Evolutionary conservation across 2,329 filamentous ascomycete genomes (phyloP), one percentile per base, ranked within the genome.

Genomic region (Aureobasidium melanogenum): DNA sequence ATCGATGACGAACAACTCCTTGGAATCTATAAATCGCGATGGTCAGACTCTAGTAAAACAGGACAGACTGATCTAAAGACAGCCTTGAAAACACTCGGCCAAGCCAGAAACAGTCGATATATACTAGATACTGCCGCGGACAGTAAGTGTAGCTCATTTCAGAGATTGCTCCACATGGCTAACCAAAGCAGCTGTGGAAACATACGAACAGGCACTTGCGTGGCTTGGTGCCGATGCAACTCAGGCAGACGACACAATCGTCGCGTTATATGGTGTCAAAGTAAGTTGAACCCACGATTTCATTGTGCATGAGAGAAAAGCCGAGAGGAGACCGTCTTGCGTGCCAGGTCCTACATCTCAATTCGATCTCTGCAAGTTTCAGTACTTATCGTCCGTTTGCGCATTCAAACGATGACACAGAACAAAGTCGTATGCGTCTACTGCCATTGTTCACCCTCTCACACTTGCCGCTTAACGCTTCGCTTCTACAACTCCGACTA

Each of bases 201-300:
- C 80, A n/a, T 81, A 83, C 60, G 79, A 84, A 48, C 83, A 88
- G 68, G 87, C 87, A 1, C 75, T 87, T 34, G 74, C 80, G 14
- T 88, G 82, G 74, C 76, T 89, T 14, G 82, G 79, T 8, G 80
- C 83, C 12, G 74, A 77, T 56, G 70, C 72, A 30, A 72, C 69
- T 6, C 67, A 67, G 10, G 67, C 77, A 2, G 84, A 87, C 67
- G 82, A 85, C 51, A 82, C 82, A 64, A 75, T 87, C 39, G 73
- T 80, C 52, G 78, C 84, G 2, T 77, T 84, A 73, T 84, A 77
- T 65, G 76, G 79, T 32, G 71, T 82, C 39, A 85, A 85, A 74
- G 80, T 84, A 72, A 63, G 72, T 66, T 9, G 5, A 17, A n/a
- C 3, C 30, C 9, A 12, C 9, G 30, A 32, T 1, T 10, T 38